Base-by-base conservation (phyloP, 1,139 yeast species). In the Meyerozyma carpophila region DNA sequence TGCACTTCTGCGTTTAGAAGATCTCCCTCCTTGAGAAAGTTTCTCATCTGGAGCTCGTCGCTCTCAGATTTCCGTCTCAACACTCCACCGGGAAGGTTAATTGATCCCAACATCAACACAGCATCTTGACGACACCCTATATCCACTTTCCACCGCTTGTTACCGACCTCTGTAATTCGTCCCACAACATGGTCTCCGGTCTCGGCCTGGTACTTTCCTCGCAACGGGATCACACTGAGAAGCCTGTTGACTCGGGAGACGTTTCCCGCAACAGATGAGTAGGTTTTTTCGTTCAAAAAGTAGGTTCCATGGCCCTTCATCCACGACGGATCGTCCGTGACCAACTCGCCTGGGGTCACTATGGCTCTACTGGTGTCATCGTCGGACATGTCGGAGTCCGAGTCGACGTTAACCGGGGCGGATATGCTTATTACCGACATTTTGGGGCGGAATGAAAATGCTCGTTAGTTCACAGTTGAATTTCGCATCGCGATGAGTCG, bases 231-330 rank as follows among this genome's bases (percentile, higher is more conserved):
- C 16, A 94, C 98, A 59, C 94, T 84, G 46, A 93, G 71, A 48
- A 93, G 73, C 54, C 93, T 80, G 65, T 93, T 93, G 43, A 91
- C 97, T 53, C 94, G 74, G 1, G 88, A 79, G 13, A 94, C 83
- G 16, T 82, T 82, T 4, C 99, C 99, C 0, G 96, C 97, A 4
- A 93, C 96, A 0, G 97, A 84, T 1, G 96, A 85, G 60, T 80
- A 90, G 1, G 97, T 90, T 53, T 77, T 71, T 45, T 78, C 80
- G 31, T 79, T 79, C 36, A 84, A 68, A 50, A 84, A 81, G 61
- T 89, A 93, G 0, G 98, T 94, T 3, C 98, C 98, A 61, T 94
- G 99, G 29, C 98, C 99, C 61, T 95, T 81, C 98, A 94, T 94
- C 97, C 98, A 93, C 5, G 85, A 78, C 7, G 96, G 90, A 58